A percentile compares a stretch with the other conserved stretches of the same genome.
Evolutionary conservation across 1,284 basidiomycete genomes (phyloP).

Genomic region (Takashimella koratensis): DNA sequence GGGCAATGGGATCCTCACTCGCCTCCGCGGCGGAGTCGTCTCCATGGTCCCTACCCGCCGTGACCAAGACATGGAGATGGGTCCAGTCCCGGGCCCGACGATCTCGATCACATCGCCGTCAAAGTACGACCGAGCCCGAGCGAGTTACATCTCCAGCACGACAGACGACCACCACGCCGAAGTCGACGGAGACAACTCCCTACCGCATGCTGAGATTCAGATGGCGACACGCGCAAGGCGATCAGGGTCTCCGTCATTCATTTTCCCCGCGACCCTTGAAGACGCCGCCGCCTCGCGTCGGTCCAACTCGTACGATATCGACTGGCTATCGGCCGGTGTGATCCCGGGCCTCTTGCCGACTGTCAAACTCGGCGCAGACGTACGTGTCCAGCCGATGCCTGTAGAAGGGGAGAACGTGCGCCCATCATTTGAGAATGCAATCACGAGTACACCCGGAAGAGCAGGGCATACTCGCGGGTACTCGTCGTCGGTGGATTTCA

Average conservation of each 20-base stretch:
- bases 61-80: conserved; percentile 3
- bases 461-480: conserved; percentile 8
- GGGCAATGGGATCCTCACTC: conserved; percentile 1
- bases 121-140: background rate
- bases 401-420: background rate
- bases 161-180: conserved; percentile 2
- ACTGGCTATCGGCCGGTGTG: conserved; percentile 30
- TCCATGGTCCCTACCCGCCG: conserved; percentile 21
- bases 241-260: conserved; percentile 10
- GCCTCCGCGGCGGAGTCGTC: conserved; percentile 25
- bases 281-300: background rate
- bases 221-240: conserved; percentile 25
- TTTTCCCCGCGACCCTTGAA: background rate
- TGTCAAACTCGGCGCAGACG: conserved; percentile 20
- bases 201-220: conserved; percentile 18
- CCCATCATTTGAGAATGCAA: background rate
- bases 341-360: conserved; percentile 24
- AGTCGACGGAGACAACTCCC: background rate
- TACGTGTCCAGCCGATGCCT: conserved; percentile 17
- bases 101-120: conserved; percentile 3
- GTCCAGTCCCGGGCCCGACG: background rate
- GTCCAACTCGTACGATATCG: conserved; percentile 17
- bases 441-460: background rate
- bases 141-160: conserved; percentile 5
- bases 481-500: conserved; percentile 25